A percentile compares a stretch with the other conserved stretches of the same genome.
phyloP scores from a whole-genome alignment of 352 stramenopile species.

The Blastocystis sp. region DNA sequence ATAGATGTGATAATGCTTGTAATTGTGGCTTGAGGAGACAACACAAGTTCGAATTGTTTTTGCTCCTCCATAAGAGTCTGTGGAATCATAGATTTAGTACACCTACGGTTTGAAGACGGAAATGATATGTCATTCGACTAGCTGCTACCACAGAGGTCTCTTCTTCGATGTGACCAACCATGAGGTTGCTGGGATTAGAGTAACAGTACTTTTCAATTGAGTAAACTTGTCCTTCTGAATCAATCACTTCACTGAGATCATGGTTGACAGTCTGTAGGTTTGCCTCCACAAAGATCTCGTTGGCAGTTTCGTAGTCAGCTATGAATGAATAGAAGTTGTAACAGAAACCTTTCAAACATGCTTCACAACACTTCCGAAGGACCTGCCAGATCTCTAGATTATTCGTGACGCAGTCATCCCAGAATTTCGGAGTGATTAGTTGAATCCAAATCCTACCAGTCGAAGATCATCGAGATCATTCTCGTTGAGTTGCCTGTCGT shows the following conservation, averaged over 20 bases:
- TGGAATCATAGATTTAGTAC: not conserved
- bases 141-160: not conserved
- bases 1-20: not conserved
- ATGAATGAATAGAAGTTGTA: not conserved
- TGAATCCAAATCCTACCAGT: not conserved
- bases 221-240: conserved; percentile 24
- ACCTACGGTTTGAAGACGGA: conserved; percentile 4
- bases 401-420: conserved; percentile 37
- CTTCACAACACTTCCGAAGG: conserved; percentile 26
- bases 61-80: conserved; percentile 9
- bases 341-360: not conserved
- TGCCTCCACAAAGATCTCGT: conserved; percentile 19
- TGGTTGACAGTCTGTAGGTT: conserved; percentile 17
- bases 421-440: conserved; percentile 42
- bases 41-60: not conserved
- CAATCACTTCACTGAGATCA: conserved; percentile 29
- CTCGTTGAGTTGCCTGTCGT: conserved; percentile 43
- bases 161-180: conserved; percentile 34
- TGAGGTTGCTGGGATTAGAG: conserved; percentile 40
- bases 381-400: conserved; percentile 45
- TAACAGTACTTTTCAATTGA: conserved; percentile 54
- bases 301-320: conserved; percentile 34
- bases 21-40: not conserved
- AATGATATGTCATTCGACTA: not conserved
- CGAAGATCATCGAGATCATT: conserved; percentile 49